Evolutionary conservation across 331 rosid genomes (phyloP), one percentile per base, ranked within the genome.

Genomic region (Quercus lobata): DNA sequence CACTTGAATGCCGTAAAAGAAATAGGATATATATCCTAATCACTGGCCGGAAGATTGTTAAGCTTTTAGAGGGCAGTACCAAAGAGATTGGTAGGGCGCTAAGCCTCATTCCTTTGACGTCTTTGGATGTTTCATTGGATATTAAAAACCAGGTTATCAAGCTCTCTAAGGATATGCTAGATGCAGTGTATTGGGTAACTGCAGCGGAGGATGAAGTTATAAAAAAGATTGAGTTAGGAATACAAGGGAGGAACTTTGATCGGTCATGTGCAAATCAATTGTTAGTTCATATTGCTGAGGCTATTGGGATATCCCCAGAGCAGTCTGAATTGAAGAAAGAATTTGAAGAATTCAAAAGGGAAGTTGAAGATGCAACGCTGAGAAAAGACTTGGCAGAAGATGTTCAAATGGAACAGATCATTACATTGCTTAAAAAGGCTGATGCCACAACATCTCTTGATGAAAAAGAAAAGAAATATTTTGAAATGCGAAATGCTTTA

Each of bases 21-120:
- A 85, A 83, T 57, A 90, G 74, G 84, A n/a, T 88, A 76, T 85
- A 86, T 85, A 89, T 90, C 57, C 61, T 86, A 55, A 75, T 88
- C 74, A 86, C 76, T 80, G 85, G 88, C 65, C 60, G 83, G 79
- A 86, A 76, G 83, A 87, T 90, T n/a, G 83, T 77, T 14, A 61
- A 83, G 73, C 41, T 68, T 18, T 75, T 88, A 76, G 86, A 90
- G 49, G 52, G 81, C 16, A 81, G 87, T 21, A 56, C 84, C 3
- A 82, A 82, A 79, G 89, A 80, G 71, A 90, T 88, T 57, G 78
- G 92, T 22, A 34, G 71, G 19, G 92, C 82, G 0, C 29, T 85
- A 19, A 76, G 83, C 79, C 84, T 85, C 19, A 73, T 90, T 60
- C 83, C 92, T 63, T 22, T 83, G 55, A 76, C 83, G 8, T 71